Evolutionary conservation across 2,329 filamentous ascomycete species (phyloP).

Genomic region (Ambrosiella xylebori): DNA sequence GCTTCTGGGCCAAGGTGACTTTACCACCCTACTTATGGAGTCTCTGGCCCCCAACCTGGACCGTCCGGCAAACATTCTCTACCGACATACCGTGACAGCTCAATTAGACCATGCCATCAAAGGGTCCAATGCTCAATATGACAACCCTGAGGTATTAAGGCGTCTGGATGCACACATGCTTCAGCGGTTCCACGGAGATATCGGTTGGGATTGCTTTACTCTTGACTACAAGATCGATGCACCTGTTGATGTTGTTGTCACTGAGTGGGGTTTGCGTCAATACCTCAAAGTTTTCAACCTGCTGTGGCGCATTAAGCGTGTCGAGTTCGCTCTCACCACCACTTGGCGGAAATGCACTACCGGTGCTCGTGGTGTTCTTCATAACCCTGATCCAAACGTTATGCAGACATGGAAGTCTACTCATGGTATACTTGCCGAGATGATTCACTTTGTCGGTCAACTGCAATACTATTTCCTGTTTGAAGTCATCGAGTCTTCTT

Average conservation of each 20-base stretch:
- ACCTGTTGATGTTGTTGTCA: conserved; percentile 91
- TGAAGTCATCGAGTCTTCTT: conserved; percentile 92
- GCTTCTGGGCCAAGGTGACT: conserved; percentile 86
- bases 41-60: conserved; percentile 85
- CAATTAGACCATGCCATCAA: conserved; percentile 94
- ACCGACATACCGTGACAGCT: conserved; percentile 90
- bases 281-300: conserved; percentile 99
- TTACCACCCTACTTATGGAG: conserved; percentile 93
- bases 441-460: conserved; percentile 96
- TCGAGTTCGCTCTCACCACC: conserved; percentile 80
- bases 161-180: conserved; percentile 96
- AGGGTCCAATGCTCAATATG: conserved; percentile 91
- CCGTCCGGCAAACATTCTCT: conserved; percentile 88
- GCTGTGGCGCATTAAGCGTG: conserved; percentile 91
- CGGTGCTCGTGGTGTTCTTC: conserved; percentile 76
- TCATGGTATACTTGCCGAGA: conserved; percentile 77
- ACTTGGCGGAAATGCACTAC: conserved; percentile 96
- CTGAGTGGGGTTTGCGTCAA: conserved; percentile 84
- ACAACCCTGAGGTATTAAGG: conserved; percentile 77
- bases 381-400: conserved; percentile 50
- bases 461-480: conserved; percentile 98
- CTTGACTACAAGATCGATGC: conserved; percentile 97
- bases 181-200: conserved; percentile 87
- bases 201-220: conserved; percentile 98
- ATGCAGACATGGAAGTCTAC: conserved; percentile 77